Conservation (phyloP, 768 basidiomycete genomes). For the Coprinopsis strossmayeri region DNA sequence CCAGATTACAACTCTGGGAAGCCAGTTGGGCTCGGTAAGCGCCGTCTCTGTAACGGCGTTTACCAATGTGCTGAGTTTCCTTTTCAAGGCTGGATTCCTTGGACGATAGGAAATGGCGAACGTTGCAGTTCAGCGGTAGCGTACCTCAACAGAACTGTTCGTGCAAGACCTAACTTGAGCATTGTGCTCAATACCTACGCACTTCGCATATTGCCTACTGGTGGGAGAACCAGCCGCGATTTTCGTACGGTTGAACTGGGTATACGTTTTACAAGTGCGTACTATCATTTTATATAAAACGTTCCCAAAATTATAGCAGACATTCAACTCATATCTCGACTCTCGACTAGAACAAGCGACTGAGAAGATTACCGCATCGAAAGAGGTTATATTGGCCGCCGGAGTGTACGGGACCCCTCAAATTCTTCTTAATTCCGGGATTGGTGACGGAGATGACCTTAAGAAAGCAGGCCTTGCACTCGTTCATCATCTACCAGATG, state of each 20-base stretch:
- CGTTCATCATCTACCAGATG: slow-evolving; percentile 20
- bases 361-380: slow-evolving; percentile 1
- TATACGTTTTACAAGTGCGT: background rate
- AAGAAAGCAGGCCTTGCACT: slow-evolving; percentile 16
- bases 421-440: slow-evolving; percentile 14
- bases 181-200: slow-evolving; percentile 24
- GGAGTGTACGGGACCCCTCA: slow-evolving; percentile 13
- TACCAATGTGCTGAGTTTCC: too few relatives aligned
- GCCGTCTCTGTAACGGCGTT: too few relatives aligned
- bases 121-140: slow-evolving; percentile 25
- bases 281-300: background rate
- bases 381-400: slow-evolving; percentile 13
- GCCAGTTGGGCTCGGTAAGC: slow-evolving; percentile 25
- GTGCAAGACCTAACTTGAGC: slow-evolving; percentile 22
- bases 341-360: background rate
- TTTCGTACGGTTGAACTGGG: background rate
- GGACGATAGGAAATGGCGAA: slow-evolving; percentile 19
- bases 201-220: slow-evolving; percentile 17
- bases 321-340: too few relatives aligned
- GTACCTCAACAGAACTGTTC: slow-evolving; percentile 20
- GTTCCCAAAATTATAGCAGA: too few relatives aligned
- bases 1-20: slow-evolving; percentile 23
- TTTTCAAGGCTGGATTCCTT: slow-evolving; percentile 17
- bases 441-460: slow-evolving; percentile 13
- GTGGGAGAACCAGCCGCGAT: background rate